A percentile compares a stretch with the other conserved stretches of the same genome.
Evolutionary conservation across 306 rosid genomes (phyloP).

Genomic region (Cajanus cajan): DNA sequence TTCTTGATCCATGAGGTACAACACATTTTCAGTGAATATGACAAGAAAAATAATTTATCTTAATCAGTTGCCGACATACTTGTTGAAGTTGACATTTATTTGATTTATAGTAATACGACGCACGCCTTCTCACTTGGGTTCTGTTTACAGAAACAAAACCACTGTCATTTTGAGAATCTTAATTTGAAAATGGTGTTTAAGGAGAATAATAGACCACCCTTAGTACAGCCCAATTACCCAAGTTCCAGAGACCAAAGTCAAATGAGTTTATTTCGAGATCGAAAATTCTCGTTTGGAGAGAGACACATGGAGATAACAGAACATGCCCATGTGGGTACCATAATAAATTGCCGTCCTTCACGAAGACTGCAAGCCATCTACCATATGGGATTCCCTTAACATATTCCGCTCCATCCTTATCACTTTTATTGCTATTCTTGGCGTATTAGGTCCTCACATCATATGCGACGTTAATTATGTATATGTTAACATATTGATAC

Average conservation of each 20-base stretch:
- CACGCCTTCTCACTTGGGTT: slow-evolving; percentile 27
- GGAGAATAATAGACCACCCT: slow-evolving; percentile 13
- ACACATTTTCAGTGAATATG: background rate
- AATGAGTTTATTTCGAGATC: slow-evolving; percentile 18
- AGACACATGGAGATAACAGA: slow-evolving; percentile 22
- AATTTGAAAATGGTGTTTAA: slow-evolving; percentile 6
- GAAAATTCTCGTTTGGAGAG: slow-evolving; percentile 11
- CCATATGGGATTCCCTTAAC: slow-evolving; percentile 21
- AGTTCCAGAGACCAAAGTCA: slow-evolving; percentile 34
- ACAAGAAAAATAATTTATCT: background rate
- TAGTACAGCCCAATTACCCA: background rate
- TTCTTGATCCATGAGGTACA: background rate
- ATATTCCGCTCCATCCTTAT: slow-evolving; percentile 15
- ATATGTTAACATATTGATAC: slow-evolving; percentile 13
- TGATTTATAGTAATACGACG: slow-evolving; percentile 3
- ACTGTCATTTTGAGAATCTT: slow-evolving; percentile 21
- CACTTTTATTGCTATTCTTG: slow-evolving; percentile 28
- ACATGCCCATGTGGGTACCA: slow-evolving; percentile 40
- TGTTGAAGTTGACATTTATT: slow-evolving; percentile 24
- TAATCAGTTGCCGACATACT: slow-evolving; percentile 36
- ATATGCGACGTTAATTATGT: background rate
- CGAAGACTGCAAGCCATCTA: slow-evolving; percentile 16
- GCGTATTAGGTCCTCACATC: slow-evolving; percentile 11
- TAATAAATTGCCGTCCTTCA: slow-evolving; percentile 23
- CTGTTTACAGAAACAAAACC: slow-evolving; percentile 32